Percentiles rank a stretch among this genome's conserved stretches.
Conservation (phyloP, 257 asterid species). For the Anisodus tanguticus region DNA sequence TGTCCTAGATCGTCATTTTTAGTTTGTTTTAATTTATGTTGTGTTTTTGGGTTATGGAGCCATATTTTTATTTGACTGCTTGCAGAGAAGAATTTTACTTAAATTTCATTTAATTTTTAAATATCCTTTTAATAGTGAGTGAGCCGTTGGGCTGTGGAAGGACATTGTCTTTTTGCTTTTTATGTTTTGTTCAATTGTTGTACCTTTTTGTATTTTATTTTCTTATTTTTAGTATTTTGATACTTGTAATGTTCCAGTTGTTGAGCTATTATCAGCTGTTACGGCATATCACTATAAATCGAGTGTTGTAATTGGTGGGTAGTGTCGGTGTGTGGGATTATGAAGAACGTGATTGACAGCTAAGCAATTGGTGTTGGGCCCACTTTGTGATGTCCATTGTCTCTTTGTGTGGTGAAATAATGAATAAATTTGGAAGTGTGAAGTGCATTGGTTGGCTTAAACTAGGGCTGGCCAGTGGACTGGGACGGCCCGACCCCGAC, state of each 20-base stretch:
- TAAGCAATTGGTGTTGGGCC: conserved; percentile 21
- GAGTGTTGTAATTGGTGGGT: background rate
- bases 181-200: background rate
- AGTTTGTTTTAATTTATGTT: conserved; percentile 36
- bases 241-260: background rate
- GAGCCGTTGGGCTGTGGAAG: conserved; percentile 29
- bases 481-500: too few relatives aligned
- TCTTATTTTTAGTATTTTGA: background rate
- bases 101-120: conserved; percentile 36
- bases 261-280: background rate
- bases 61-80: conserved; percentile 35
- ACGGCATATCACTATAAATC: background rate
- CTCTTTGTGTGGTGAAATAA: background rate
- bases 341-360: conserved; percentile 10
- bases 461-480: too few relatives aligned
- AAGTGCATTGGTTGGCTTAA: background rate
- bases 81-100: conserved; percentile 37
- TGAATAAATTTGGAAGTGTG: background rate
- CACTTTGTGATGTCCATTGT: conserved; percentile 18
- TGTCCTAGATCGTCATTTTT: conserved; percentile 63
- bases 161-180: conserved; percentile 18
- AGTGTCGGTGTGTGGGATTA: background rate
- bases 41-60: conserved; percentile 32
- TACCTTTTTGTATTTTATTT: background rate
- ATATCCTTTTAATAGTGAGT: conserved; percentile 22